Evolutionary conservation across 257 asterid genomes (phyloP).

Genomic region (Solanum ahanhuiri): DNA sequence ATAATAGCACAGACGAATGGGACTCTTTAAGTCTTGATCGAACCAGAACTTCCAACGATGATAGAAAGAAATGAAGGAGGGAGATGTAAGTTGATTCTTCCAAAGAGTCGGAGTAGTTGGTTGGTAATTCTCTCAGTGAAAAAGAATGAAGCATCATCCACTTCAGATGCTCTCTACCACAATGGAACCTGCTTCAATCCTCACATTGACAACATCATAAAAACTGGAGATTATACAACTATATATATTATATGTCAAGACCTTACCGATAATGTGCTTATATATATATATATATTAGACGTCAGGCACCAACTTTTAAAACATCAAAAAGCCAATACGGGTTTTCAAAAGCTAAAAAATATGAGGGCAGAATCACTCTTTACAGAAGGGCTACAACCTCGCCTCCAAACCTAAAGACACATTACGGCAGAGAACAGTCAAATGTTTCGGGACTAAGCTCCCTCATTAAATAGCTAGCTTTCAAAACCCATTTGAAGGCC

Average conservation of each 20-base stretch:
- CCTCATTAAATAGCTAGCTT: not conserved
- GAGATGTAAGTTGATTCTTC: not conserved
- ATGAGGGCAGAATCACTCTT: slow-evolving; percentile 22
- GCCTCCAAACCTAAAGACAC: slow-evolving; percentile 5
- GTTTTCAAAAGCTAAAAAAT: not conserved
- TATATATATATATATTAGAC: not conserved
- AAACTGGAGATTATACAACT: not conserved
- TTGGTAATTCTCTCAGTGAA: not conserved
- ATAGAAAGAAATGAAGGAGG: not conserved
- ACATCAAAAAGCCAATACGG: not conserved
- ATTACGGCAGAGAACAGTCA: slow-evolving; percentile 12
- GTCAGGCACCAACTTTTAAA: not conserved
- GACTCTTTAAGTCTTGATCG: not conserved
- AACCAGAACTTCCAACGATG: not conserved
- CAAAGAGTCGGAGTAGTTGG: not conserved
- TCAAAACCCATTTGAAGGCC: slow-evolving; percentile 70
- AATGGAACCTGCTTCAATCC: not conserved
- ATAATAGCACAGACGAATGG: not conserved
- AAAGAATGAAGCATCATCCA: not conserved
- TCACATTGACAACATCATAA: not conserved
- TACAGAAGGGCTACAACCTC: slow-evolving; percentile 9
- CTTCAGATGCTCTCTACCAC: not conserved
- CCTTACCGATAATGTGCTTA: not conserved
- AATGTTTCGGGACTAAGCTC: not conserved
- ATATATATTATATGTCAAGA: not conserved